phyloP scores from a whole-genome alignment of 257 asterid genomes.

The Nicotiana obtusifolia region DNA sequence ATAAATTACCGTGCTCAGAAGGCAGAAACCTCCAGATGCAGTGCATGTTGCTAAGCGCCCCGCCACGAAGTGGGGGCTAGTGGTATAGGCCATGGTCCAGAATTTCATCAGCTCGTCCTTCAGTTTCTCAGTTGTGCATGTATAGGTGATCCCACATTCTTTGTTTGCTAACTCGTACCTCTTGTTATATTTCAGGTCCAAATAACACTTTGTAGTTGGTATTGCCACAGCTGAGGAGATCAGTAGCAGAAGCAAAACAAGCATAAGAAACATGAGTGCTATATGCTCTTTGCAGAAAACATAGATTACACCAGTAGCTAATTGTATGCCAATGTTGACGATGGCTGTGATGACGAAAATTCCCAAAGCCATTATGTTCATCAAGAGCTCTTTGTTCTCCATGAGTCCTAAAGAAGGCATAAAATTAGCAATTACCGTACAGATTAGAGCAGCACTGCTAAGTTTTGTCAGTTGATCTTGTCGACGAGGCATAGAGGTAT shows the following conservation, averaged over 20 bases:
- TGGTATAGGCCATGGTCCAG: slow-evolving; percentile 95
- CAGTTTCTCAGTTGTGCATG: slow-evolving; percentile 30
- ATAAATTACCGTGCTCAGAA: slow-evolving; percentile 39
- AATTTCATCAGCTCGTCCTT: slow-evolving; percentile 46
- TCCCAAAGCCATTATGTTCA: slow-evolving; percentile 13
- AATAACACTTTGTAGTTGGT: slow-evolving; percentile 46
- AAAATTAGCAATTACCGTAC: slow-evolving; percentile 16
- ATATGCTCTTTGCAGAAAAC: slow-evolving; percentile 50
- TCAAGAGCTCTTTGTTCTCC: background rate
- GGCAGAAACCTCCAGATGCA: slow-evolving; percentile 74
- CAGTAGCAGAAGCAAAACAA: slow-evolving; percentile 37
- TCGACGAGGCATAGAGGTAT: background rate
- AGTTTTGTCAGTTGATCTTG: slow-evolving; percentile 25
- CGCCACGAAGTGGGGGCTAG: slow-evolving; percentile 71
- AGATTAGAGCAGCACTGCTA: slow-evolving; percentile 13
- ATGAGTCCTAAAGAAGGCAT: slow-evolving; percentile 15
- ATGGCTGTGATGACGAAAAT: slow-evolving; percentile 20
- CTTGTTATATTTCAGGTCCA: slow-evolving; percentile 47
- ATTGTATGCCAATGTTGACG: slow-evolving; percentile 15
- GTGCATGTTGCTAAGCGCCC: slow-evolving; percentile 73
- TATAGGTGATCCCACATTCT: slow-evolving; percentile 25
- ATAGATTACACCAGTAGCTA: slow-evolving; percentile 11
- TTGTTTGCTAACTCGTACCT: slow-evolving; percentile 32
- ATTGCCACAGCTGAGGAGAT: slow-evolving; percentile 55
- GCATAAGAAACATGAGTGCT: slow-evolving; percentile 38